Evolutionary conservation across 2,329 filamentous ascomycete species (phyloP), one percentile per base, ranked within the genome.

Genomic region (Fusarium sp.): DNA sequence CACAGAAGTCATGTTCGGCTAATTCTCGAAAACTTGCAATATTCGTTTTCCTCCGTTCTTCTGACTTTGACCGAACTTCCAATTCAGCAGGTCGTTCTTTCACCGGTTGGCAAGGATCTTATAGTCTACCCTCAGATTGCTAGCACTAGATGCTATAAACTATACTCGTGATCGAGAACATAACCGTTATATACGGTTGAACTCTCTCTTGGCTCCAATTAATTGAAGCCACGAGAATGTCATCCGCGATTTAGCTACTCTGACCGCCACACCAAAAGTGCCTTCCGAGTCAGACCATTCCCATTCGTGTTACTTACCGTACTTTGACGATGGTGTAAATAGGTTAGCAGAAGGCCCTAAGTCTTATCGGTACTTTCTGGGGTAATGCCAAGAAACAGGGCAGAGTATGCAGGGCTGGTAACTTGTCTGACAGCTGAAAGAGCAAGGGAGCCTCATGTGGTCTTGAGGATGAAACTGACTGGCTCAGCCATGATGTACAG

Each of bases 401-500:
- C 51, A 29, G 22, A 44, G 45, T 30, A 32, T 55, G 32, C 38
- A 70, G 45, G 54, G 59, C 43, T 60, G 40, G 45, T 27, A 25
- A 25, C 43, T n/a, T 40, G 34, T 34, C 16, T 55, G 42, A 50
- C 63, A 63, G 68, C 44, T 64, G 40, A 65, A 64, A 54, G 29
- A 54, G n/a, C 29, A 45, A 46, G 53, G 59, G n/a, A 34, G 29
- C 43, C 50, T 68, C 67, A 68, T 70, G 59, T 71, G 68, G 53
- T 20, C 27, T 55, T 44, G 42, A 24, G 24, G 42, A 49, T 43
- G 30, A 49, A 27, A 51, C 12, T 42, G 40, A 71, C 68, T 66
- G 68, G 68, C 25, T 49, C 22, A 38, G 42, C 34, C 6, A 29
- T 7, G 29, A 18, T 63, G 45, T 22, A n/a, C 38, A n/a, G 8